phyloP scores from a whole-genome alignment of 257 asterid genomes.

The Nicotiana tomentosiformis region DNA sequence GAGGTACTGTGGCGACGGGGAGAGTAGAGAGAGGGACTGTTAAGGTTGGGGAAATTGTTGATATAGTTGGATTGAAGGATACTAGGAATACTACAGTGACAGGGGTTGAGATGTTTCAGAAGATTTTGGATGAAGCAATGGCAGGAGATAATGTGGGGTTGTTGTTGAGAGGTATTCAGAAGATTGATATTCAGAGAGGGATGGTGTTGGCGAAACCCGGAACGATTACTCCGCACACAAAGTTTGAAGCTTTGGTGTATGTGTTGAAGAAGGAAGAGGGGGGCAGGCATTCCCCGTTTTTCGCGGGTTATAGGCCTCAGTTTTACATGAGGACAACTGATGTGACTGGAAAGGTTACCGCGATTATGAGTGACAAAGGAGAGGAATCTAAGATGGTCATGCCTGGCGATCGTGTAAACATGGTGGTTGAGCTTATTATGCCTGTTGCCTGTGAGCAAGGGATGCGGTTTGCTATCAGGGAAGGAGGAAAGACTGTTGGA shows the following conservation, averaged over 20 bases:
- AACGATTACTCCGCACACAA: constrained; percentile 71
- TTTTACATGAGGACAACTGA: constrained; percentile 98
- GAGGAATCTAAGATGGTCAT: constrained; percentile 96
- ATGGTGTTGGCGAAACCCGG: constrained; percentile 95
- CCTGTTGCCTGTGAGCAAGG: constrained; percentile 96
- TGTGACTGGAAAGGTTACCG: constrained; percentile 45
- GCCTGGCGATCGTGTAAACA: constrained; percentile 96
- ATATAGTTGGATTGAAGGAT: constrained; percentile 69
- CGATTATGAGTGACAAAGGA: constrained; percentile 42
- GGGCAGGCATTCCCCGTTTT: constrained; percentile 93
- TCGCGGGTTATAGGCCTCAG: constrained; percentile 91
- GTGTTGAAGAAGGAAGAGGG: constrained; percentile 99
- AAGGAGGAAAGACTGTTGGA: constrained; percentile 95
- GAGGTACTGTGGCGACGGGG: constrained; percentile 96
- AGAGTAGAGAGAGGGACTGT: constrained; percentile 83
- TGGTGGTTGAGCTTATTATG: constrained; percentile 91
- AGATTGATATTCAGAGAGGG: constrained; percentile 78
- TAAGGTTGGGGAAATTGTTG: constrained; percentile 70
- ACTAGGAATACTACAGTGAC: constrained; percentile 81
- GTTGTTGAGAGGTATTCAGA: constrained; percentile 87
- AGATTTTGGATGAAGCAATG: constrained; percentile 81
- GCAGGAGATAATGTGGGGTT: constrained; percentile 96
- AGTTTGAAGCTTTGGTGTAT: constrained; percentile 69
- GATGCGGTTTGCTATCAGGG: constrained; percentile 94
- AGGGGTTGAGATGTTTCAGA: constrained; percentile 95